Evolutionary conservation across 495 filamentous ascomycete species (phyloP).

Genomic region (Baudoinia panamericana): DNA sequence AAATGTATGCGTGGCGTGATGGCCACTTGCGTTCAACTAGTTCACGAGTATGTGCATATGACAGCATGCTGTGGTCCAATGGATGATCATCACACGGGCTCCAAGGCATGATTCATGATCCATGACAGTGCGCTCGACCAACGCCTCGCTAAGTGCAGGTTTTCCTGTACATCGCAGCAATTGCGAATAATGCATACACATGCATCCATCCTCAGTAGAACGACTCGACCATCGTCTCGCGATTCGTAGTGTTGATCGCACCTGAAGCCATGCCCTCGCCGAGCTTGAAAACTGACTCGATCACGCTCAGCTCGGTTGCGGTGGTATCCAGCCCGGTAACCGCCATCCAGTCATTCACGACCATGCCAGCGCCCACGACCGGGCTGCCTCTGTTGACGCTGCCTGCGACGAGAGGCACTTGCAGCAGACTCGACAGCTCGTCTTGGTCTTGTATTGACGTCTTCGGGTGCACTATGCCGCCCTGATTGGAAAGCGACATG

Average conservation of each 20-base stretch:
- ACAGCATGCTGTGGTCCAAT: no score
- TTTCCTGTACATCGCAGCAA: no score
- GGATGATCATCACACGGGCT: no score
- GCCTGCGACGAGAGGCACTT: constrained; percentile 90
- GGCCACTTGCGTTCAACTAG: no score
- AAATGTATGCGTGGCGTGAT: no score
- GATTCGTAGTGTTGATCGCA: constrained; percentile 64
- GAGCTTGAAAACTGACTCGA: constrained; percentile 87
- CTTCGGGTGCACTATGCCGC: constrained; percentile 93
- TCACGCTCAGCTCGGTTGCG: constrained; percentile 86
- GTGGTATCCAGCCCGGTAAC: constrained; percentile 93
- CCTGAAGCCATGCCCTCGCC: constrained; percentile 73
- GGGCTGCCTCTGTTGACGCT: constrained; percentile 81
- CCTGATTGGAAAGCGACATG: constrained; percentile 91
- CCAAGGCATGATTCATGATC: no score
- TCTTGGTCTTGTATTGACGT: constrained; percentile 95
- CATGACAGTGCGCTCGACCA: no score
- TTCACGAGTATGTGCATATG: no score
- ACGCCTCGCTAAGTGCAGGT: constrained; percentile 1
- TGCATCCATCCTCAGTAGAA: constrained; percentile 56
- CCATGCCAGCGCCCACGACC: constrained; percentile 96
- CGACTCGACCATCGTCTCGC: constrained; percentile 96
- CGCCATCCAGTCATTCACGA: constrained; percentile 98
- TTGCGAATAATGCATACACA: not conserved
- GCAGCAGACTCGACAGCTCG: constrained; percentile 82